phyloP scores from a whole-genome alignment of 1,139 yeast genomes.

The Torulaspora globosa region DNA sequence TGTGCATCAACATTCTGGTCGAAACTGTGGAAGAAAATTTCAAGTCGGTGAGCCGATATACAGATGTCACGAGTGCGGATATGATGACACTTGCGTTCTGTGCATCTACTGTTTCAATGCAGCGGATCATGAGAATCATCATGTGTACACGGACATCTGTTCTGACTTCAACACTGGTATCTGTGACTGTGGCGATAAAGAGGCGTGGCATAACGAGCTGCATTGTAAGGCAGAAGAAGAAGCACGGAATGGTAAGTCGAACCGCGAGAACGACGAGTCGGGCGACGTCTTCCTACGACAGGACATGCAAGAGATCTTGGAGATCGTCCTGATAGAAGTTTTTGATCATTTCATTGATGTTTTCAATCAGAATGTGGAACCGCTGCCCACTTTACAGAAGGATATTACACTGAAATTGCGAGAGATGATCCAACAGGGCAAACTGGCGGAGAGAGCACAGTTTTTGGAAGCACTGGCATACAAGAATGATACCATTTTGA shows the following conservation, averaged over 20 bases:
- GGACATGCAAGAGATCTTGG: constrained; percentile 19
- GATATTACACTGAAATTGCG: constrained; percentile 31
- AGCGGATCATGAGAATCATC: constrained; percentile 61
- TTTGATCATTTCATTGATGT: constrained; percentile 37
- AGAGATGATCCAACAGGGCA: constrained; percentile 28
- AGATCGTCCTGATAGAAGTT: constrained; percentile 27
- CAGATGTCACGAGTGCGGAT: constrained; percentile 64
- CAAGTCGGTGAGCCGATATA: constrained; percentile 60
- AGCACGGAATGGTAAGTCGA: constrained; percentile 11
- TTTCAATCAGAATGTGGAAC: constrained; percentile 36
- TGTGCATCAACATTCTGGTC: constrained; percentile 41
- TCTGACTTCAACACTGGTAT: constrained; percentile 52
- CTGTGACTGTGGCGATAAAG: constrained; percentile 68
- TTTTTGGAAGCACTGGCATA: constrained; percentile 27
- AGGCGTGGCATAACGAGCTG: constrained; percentile 51
- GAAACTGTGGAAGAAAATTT: constrained; percentile 63
- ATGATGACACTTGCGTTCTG: constrained; percentile 69
- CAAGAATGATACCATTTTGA: constrained; percentile 19
- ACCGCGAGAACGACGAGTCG: constrained; percentile 13
- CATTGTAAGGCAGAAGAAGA: constrained; percentile 42
- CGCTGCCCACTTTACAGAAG: constrained; percentile 33
- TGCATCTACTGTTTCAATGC: constrained; percentile 68
- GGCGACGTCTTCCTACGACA: constrained; percentile 18
- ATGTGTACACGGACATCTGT: constrained; percentile 52
- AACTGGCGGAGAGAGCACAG: constrained; percentile 21